Evolutionary conservation across 208 protist genomes (phyloP).

Genomic region (Vickermania ingenoplastis): DNA sequence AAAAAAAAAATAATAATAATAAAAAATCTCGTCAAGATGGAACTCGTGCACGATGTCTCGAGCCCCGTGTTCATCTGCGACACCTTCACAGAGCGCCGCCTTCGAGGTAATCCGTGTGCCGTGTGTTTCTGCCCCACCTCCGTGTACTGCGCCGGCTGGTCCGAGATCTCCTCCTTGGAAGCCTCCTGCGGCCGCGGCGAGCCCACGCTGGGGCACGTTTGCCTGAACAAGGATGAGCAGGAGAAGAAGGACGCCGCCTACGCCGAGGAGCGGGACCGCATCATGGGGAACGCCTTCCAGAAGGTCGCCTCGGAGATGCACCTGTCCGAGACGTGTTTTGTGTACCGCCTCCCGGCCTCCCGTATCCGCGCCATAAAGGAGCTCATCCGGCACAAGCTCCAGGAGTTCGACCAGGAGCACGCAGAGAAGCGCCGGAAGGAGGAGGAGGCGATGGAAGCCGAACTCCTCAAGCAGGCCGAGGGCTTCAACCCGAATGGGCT

Average conservation of each 20-base stretch:
- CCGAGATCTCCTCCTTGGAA: constrained; percentile 30
- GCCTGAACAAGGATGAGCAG: constrained; percentile 29
- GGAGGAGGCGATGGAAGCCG: constrained; percentile 9
- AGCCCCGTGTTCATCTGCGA: constrained; percentile 55
- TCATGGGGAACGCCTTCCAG: constrained; percentile 40
- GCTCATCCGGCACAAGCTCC: constrained; percentile 30
- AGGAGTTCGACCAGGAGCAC: constrained; percentile 50
- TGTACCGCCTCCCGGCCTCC: constrained; percentile 49
- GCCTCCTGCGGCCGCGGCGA: constrained; percentile 42
- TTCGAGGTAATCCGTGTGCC: constrained; percentile 55
- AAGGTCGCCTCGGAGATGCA: constrained; percentile 49
- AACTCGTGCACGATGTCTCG: constrained; percentile 12
- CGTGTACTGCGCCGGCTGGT: constrained; percentile 55
- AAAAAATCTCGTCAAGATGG: neutral
- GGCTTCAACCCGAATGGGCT: constrained; percentile 1
- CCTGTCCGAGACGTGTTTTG: constrained; percentile 54
- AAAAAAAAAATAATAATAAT: neutral
- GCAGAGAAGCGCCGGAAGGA: constrained; percentile 44
- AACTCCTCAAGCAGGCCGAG: constrained; percentile 19
- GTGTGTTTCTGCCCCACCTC: constrained; percentile 40
- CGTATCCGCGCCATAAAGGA: constrained; percentile 33
- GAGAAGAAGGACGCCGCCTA: constrained; percentile 29
- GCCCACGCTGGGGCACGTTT: constrained; percentile 19
- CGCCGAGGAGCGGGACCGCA: constrained; percentile 30
- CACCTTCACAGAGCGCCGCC: constrained; percentile 44